Percentiles rank a stretch among this genome's conserved stretches.
Evolutionary conservation across 108 stramenopile species (phyloP).

Genomic region (Nitzschia palea): DNA sequence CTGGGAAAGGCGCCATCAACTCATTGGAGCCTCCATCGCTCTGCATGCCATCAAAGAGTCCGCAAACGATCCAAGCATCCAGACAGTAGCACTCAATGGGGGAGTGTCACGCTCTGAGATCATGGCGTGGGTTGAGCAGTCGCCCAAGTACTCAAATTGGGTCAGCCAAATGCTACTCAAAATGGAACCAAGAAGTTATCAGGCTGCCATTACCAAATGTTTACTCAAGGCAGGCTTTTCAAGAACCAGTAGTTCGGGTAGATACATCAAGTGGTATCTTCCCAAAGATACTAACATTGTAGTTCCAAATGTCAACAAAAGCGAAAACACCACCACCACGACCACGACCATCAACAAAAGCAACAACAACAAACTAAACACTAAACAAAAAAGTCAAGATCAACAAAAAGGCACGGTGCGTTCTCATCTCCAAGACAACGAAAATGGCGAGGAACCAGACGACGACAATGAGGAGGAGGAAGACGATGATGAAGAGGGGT

Average conservation of each 20-base stretch:
- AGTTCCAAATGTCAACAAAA: neutral
- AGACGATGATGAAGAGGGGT: neutral
- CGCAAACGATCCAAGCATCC: slow-evolving; percentile 14
- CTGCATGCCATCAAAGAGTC: slow-evolving; percentile 44
- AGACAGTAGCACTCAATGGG: neutral
- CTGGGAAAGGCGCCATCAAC: slow-evolving; percentile 56
- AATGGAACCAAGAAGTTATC: slow-evolving; percentile 53
- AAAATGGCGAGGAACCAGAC: slow-evolving; percentile 3
- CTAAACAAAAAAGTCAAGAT: slow-evolving; percentile 3
- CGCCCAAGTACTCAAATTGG: slow-evolving; percentile 35
- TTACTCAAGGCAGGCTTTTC: slow-evolving; percentile 48
- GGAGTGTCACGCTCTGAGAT: slow-evolving; percentile 49
- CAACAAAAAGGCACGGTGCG: neutral
- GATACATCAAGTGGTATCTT: slow-evolving; percentile 52
- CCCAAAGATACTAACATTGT: slow-evolving; percentile 17
- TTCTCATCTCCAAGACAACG: slow-evolving; percentile 9
- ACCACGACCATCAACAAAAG: neutral
- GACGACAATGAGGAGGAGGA: slow-evolving; percentile 8
- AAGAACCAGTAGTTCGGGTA: slow-evolving; percentile 32
- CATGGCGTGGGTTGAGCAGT: slow-evolving; percentile 57
- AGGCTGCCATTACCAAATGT: slow-evolving; percentile 51
- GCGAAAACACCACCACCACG: neutral
- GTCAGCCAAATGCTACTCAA: slow-evolving; percentile 50
- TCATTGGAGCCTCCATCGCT: slow-evolving; percentile 45
- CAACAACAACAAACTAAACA: neutral